Evolutionary conservation across 2,329 filamentous ascomycete species (phyloP), one percentile per base, ranked within the genome.

Genomic region (Hypoxylon sp.): DNA sequence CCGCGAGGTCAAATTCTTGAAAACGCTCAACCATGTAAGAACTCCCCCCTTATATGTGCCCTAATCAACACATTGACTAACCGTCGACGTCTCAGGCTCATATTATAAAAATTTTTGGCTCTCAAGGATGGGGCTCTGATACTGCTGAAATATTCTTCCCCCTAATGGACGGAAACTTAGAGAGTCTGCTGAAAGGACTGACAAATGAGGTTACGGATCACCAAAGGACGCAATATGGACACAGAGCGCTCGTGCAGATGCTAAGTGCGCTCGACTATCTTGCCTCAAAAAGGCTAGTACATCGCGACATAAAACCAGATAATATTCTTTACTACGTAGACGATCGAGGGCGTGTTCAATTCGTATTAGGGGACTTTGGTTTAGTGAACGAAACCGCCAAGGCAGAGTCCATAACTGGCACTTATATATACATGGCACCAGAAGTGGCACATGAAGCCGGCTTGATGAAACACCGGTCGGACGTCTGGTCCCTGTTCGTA

Each of bases 291-390:
- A 46, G 41, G 11, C 1, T 71, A 11, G 55, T 69, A 49, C 69
- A 71, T 51, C 69, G 69, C 1, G 69, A 71, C 6, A 10, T 71
- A 7, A 71, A 71, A 30, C 66, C 66, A 23, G 66, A 65, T 5
- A 71, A 71, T n/a, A 67, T 71, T 19, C 63, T 71, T 0, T 69
- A 58, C 53, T 41, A 65, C 1, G 17, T 34, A 5, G 34, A 51
- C 11, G 2, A 30, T 2, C 13, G n/a, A 17, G 50, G 53, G 17
- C 6, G 28, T 5, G 21, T 23, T n/a, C 4, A 11, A 5, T 68
- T 68, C 19, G 11, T 48, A n/a, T 32, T 68, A 10, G 28, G 58
- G 3, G 66, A 68, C 25, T 66, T 68, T 41, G 66, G 66, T 13
- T 11, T 62, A 6, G 25, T 41, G 2, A 58, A 34, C 5, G 13